Conservation (phyloP, 495 filamentous ascomycete genomes). For the Stereocaulon alpinum region DNA sequence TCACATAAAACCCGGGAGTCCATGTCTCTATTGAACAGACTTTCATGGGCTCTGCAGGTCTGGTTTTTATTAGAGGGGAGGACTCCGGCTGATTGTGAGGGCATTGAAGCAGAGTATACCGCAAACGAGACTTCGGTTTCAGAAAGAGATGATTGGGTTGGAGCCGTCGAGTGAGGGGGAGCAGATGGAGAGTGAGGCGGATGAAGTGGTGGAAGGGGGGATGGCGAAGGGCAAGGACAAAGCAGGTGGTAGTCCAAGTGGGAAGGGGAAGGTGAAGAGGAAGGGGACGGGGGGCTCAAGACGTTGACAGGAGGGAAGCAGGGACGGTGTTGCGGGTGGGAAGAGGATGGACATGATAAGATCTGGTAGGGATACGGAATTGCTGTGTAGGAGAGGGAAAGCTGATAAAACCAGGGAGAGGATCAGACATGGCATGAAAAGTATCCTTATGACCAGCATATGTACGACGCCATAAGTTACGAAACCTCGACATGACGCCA, state of each 20-base stretch:
- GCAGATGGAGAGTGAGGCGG: slow-evolving; percentile 14
- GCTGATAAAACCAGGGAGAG: background rate
- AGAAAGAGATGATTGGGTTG: slow-evolving; percentile 15
- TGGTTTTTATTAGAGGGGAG: background rate
- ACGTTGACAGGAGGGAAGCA: slow-evolving; percentile 9
- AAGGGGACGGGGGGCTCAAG: background rate
- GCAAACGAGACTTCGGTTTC: slow-evolving; percentile 28
- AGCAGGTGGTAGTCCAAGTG: slow-evolving; percentile 11
- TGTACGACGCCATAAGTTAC: background rate
- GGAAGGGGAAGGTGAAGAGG: slow-evolving; percentile 9
- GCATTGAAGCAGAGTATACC: slow-evolving; percentile 24
- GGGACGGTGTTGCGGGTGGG: slow-evolving; percentile 8
- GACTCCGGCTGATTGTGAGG: background rate
- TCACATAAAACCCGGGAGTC: too few relatives aligned
- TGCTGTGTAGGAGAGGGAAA: too few relatives aligned
- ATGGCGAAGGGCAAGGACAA: slow-evolving; percentile 12
- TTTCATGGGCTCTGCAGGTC: background rate
- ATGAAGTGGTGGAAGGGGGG: slow-evolving; percentile 6
- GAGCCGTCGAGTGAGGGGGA: slow-evolving; percentile 14
- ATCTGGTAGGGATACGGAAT: background rate
- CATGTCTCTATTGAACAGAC: too few relatives aligned
- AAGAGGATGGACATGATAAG: background rate
- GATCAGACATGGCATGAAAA: background rate
- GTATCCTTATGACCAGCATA: background rate
- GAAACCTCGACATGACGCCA: background rate